Evolutionary conservation across 768 basidiomycete species (phyloP).

Genomic region (Dentipellis fragilis): DNA sequence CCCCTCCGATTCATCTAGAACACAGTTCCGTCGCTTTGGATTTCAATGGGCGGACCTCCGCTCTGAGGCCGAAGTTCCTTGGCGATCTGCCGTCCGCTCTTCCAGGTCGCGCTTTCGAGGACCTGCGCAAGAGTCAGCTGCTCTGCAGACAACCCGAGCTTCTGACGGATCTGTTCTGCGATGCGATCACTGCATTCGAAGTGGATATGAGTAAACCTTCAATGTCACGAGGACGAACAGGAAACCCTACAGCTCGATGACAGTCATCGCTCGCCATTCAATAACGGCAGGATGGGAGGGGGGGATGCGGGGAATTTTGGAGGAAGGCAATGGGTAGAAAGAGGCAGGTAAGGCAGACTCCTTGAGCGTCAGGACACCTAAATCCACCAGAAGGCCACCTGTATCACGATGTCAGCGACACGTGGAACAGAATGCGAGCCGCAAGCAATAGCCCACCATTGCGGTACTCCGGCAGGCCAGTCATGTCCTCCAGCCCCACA

Average conservation of each 20-base stretch:
- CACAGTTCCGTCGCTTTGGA: constrained; percentile 77
- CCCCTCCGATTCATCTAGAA: constrained; percentile 33
- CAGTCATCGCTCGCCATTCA: constrained; percentile 95
- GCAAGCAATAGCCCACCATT: constrained; percentile 47
- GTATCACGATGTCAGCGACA: constrained; percentile 3
- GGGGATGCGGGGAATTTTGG: constrained; percentile 51
- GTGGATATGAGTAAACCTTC: not conserved
- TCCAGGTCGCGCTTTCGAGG: constrained; percentile 94
- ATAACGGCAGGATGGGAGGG: constrained; percentile 86
- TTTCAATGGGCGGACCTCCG: constrained; percentile 81
- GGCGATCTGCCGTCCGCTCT: constrained; percentile 90
- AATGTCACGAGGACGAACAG: not conserved
- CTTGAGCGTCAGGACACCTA: constrained; percentile 68
- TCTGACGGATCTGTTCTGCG: constrained; percentile 54
- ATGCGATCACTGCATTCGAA: constrained; percentile 61
- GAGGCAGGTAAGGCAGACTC: constrained; percentile 35
- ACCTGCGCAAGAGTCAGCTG: constrained; percentile 77
- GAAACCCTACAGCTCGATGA: constrained; percentile 69
- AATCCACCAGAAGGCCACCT: constrained; percentile 86
- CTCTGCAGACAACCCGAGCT: constrained; percentile 38
- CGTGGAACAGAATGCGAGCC: not conserved
- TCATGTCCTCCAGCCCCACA: constrained; percentile 76
- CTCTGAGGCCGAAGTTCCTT: constrained; percentile 60
- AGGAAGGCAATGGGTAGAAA: constrained; percentile 32
- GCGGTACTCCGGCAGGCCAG: constrained; percentile 91